These are phyloP conservation scores for Biscutella laevigata DNA, from an alignment of 441 rosid genomes.

Conservation along the genomic window DNA sequence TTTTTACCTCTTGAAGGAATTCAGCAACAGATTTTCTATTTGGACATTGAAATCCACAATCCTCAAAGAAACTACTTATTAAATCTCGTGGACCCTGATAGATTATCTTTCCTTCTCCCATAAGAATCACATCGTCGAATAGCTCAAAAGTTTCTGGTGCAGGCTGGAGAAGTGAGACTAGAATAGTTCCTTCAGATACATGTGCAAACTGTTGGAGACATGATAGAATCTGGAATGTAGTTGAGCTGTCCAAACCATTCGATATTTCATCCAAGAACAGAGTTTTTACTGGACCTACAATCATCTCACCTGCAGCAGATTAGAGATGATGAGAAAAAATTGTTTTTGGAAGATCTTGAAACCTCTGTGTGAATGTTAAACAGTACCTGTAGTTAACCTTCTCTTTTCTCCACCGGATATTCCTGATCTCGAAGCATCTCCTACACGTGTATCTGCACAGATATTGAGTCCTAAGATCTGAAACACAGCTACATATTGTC, in stretches of 20 bases:
- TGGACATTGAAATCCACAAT: conserved; percentile 51
- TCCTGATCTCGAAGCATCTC: conserved; percentile 48
- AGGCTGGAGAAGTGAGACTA: conserved; percentile 42
- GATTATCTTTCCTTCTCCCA: conserved; percentile 41
- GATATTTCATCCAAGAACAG: conserved; percentile 45
- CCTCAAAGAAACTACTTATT: conserved; percentile 29
- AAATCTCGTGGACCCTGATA: conserved; percentile 27
- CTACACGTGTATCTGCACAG: conserved; percentile 45
- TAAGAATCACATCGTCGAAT: conserved; percentile 34
- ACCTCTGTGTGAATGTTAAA: not conserved
- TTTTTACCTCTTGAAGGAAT: conserved; percentile 58
- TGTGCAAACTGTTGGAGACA: conserved; percentile 30
- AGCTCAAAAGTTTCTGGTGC: conserved; percentile 41
- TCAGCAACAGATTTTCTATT: conserved; percentile 54
- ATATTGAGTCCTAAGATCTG: conserved; percentile 58
- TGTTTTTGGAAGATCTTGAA: not conserved
- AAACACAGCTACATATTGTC: not conserved
- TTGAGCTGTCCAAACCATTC: conserved; percentile 39
- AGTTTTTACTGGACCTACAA: conserved; percentile 33
- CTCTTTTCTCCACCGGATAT: conserved; percentile 65
- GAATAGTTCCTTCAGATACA: conserved; percentile 28
- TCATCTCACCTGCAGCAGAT: conserved; percentile 30
- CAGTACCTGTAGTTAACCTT: conserved; percentile 53
- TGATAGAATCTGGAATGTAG: conserved; percentile 33
- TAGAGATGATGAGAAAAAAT: not conserved